Evolutionary conservation across 1,139 yeast genomes (phyloP), one percentile per base, ranked within the genome.

Genomic region (Candida tropicalis): DNA sequence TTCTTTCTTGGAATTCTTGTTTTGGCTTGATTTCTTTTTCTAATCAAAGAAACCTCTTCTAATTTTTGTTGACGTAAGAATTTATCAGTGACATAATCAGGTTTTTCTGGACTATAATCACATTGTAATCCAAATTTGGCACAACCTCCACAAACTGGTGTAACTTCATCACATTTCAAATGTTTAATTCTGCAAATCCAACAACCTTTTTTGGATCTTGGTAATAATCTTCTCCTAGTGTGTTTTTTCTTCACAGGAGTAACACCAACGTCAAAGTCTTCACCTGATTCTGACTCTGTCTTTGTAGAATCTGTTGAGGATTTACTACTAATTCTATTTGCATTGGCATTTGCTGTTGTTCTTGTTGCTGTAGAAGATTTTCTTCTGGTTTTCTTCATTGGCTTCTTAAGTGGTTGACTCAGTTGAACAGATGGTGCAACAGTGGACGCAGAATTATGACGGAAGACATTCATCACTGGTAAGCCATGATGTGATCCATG

Each of bases 181-280:
- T 74, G 79, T 53, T 75, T 74, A 44, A 75, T 70, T 41, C 80
- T 63, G 51, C 81, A 76, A 40, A 72, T 70, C 77, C 75, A 75
- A 52, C 81, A 75, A 0, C 80, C 81, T 32, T 59, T 66, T 44
- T 68, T 70, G 5, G 77, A 68, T 39, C 79, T 55, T 2, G 76
- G 77, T 45, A 71, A 62, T 27, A 70, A 55, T 44, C 76, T 63
- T 52, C 73, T 63, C 41, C 78, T 59, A 13, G 75, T 73, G 48
- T 70, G 61, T 49, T 71, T 72, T 48, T 68, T 70, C 43, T 46
- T 44, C 32, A 31, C 50, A 28, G 47, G 47, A 35, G 22, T 10
- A 9, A 11, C 22, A 22, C 7, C 12, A 22, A 27, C 34, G 11
- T 37, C 40, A 7, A 11, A 9, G 10, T 24, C 41, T 4, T 38